phyloP scores from a whole-genome alignment of 805 yeast genomes.

The Sugiyamaella boreocaroliniensis region DNA sequence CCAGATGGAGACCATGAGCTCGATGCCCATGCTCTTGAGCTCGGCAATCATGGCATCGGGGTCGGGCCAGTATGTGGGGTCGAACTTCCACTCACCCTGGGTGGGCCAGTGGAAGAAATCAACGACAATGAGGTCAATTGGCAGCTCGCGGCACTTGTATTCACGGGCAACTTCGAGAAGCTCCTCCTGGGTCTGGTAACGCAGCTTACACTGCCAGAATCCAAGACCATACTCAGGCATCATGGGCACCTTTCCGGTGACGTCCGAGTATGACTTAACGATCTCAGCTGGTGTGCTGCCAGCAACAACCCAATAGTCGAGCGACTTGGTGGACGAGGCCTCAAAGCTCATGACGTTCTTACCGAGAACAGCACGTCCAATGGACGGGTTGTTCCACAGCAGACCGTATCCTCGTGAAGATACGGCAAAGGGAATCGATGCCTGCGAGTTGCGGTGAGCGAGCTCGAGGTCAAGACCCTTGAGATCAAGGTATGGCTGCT shows the following conservation, averaged over 20 bases:
- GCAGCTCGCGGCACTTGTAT: constrained; percentile 12
- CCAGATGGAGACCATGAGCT: constrained; percentile 20
- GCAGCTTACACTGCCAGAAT: constrained; percentile 20
- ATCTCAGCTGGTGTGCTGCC: constrained; percentile 19
- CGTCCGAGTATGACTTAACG: constrained; percentile 13
- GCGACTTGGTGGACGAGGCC: constrained; percentile 12
- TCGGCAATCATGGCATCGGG: constrained; percentile 19
- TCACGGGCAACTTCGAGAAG: constrained; percentile 17
- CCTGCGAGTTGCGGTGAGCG: constrained; percentile 20
- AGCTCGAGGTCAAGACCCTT: constrained; percentile 18
- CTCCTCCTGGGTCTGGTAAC: constrained; percentile 20
- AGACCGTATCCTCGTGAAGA: constrained; percentile 17
- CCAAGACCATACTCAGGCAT: constrained; percentile 18
- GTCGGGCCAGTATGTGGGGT: constrained; percentile 19
- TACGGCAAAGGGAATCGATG: constrained; percentile 19
- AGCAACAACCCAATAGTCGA: constrained; percentile 19
- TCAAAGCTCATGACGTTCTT: constrained; percentile 17
- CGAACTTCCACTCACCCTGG: constrained; percentile 20
- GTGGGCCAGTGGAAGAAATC: constrained; percentile 19
- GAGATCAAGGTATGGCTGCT: constrained; percentile 17
- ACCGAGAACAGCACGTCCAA: constrained; percentile 19
- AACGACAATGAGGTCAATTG: constrained; percentile 17
- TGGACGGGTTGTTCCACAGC: constrained; percentile 18
- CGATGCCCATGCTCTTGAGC: constrained; percentile 12
- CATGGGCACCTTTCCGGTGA: constrained; percentile 20